Evolutionary conservation across 1,284 basidiomycete genomes (phyloP).

Genomic region (Leccinum colubrinum): DNA sequence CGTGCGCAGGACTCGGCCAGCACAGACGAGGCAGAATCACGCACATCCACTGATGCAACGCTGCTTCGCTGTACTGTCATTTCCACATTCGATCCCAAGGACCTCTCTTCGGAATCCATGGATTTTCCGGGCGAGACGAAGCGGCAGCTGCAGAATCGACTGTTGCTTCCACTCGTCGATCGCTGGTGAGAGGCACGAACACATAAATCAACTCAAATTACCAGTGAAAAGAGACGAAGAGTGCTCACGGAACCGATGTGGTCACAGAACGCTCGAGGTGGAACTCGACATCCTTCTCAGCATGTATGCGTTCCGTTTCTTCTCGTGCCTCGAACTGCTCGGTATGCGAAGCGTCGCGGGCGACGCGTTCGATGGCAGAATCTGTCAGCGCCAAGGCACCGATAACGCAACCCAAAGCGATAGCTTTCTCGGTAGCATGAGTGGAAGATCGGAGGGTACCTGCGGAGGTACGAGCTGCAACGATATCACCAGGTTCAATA

Average conservation of each 20-base stretch:
- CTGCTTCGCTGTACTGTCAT: neutral
- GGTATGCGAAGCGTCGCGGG: neutral
- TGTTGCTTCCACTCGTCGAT: neutral
- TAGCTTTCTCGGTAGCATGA: neutral
- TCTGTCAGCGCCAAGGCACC: neutral
- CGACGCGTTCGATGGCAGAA: neutral
- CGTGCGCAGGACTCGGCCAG: neutral
- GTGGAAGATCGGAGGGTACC: neutral
- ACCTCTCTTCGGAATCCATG: neutral
- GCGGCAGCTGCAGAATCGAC: neutral
- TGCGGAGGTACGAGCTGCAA: neutral
- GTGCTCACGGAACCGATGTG: constrained; percentile 2
- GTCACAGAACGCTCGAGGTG: neutral
- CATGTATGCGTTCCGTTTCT: neutral
- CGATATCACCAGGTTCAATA: neutral
- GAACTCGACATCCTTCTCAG: neutral
- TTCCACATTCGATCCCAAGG: neutral
- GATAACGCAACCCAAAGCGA: neutral
- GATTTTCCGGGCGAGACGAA: neutral
- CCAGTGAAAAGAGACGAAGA: neutral
- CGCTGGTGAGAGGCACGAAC: neutral
- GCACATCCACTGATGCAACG: neutral
- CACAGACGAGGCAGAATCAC: neutral
- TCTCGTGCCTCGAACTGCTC: neutral
- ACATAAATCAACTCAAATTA: neutral